Base-by-base conservation (phyloP, 2,329 filamentous ascomycete species). In the Sporothrix inflata region DNA sequence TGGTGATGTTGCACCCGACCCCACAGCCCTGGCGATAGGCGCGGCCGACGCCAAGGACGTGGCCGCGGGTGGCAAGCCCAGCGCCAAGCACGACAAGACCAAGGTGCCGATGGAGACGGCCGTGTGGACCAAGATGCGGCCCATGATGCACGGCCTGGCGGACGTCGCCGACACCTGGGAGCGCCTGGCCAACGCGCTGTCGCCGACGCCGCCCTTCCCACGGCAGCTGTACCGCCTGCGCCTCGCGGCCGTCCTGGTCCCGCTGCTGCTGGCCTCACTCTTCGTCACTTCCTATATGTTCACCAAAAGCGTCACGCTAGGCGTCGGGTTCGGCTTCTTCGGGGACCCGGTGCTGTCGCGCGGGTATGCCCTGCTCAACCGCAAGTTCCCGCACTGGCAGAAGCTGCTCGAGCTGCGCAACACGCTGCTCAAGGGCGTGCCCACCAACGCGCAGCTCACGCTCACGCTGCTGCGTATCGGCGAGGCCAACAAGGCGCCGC, bases 391-490 rank as follows among this genome's bases (percentile, higher is more conserved):
- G 0, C 83, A 90, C 75, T 96, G 93, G 93, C 86, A 92, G 77
- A 92, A 91, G 76, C 83, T 93, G 7, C 83, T 95, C 19, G 90
- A 94, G 77, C 81, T 94, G 12, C 87, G 91, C 73, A 94, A 94
- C 73, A 76, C 60, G 70, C 79, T 96, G 1, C 87, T 97, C 68
- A 93, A 92, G 78, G 92, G 93, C 2, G 90, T 96, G 0, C 94
- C 94, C 0, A 97, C 93, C 1, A 96, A 97, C 78, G 92, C 93
- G 3, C 94, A 97, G 78, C 87, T 97, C 21, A 90, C 93, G 0
- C 83, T 97, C 38, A 97, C 93, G 0, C 85, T 97, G 1, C 88
- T 97, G 12, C 91, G 94, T 5, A 89, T 95, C 40, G 93, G 93
- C 53, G 94, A 97, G 81, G 88, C 88, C 12, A 94, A 94, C 81